Conservation (phyloP, 495 filamentous ascomycete genomes). For the Penicillium fimorum region DNA sequence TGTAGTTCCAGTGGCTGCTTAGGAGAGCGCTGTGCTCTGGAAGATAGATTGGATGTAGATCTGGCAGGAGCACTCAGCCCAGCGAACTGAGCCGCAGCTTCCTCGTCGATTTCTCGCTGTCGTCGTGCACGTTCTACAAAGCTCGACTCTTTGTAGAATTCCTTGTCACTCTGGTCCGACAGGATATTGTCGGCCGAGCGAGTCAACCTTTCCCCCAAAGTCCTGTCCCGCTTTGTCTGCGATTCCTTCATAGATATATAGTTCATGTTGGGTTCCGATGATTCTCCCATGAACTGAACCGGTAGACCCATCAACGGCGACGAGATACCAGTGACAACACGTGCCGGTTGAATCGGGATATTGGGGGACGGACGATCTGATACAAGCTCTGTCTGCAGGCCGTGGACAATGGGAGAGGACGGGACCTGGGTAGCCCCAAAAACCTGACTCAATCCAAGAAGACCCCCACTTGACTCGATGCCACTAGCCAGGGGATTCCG, state of each 20-base stretch:
- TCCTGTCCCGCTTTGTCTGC: conserved; percentile 38
- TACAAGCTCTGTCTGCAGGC: conserved; percentile 37
- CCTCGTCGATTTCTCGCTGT: conserved; percentile 36
- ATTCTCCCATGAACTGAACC: conserved; percentile 36
- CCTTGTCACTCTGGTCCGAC: conserved; percentile 43
- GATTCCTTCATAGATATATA: conserved; percentile 55
- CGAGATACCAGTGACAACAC: conserved; percentile 37
- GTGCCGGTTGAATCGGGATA: conserved; percentile 43
- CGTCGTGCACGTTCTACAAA: conserved; percentile 41
- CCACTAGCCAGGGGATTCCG: conserved; percentile 47
- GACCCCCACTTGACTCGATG: conserved; percentile 39
- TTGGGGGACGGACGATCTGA: conserved; percentile 56
- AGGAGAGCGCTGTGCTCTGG: conserved; percentile 9
- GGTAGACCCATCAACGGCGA: conserved; percentile 41
- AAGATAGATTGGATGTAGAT: conserved; percentile 11
- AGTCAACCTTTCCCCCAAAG: conserved; percentile 39
- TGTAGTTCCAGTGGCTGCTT: background rate
- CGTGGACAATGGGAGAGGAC: conserved; percentile 49
- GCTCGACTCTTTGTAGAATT: conserved; percentile 47
- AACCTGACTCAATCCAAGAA: conserved; percentile 51
- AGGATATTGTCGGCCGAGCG: conserved; percentile 39
- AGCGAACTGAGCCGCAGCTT: conserved; percentile 41
- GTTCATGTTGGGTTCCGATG: conserved; percentile 46
- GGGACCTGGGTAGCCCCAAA: conserved; percentile 54
- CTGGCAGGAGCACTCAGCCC: conserved; percentile 38